phyloP scores from a whole-genome alignment of 2,329 filamentous ascomycete genomes.

The Diaporthe capsici region DNA sequence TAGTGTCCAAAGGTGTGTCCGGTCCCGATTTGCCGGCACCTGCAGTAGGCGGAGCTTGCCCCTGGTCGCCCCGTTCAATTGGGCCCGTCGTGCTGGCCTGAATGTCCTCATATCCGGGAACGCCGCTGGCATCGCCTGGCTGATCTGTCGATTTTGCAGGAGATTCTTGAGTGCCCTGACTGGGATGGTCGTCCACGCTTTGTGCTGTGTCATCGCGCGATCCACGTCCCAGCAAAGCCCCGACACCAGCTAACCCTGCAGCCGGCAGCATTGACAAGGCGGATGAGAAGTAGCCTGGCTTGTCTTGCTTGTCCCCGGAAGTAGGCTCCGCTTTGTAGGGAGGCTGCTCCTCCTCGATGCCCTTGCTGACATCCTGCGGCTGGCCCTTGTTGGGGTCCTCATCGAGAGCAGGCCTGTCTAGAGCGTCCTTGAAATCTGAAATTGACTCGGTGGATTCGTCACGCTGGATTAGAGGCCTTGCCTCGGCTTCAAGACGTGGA shows the following conservation, averaged over 20 bases:
- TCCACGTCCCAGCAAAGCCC: conserved; percentile 45
- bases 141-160: not conserved
- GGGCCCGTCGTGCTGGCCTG: not conserved
- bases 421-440: conserved; percentile 22
- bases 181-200: not conserved
- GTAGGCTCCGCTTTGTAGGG: not conserved
- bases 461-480: not conserved
- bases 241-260: conserved; percentile 42
- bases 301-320: not conserved
- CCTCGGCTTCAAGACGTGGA: not conserved
- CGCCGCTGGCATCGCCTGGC: not conserved
- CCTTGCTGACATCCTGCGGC: not conserved
- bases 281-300: conserved; percentile 42
- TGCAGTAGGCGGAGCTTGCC: conserved; percentile 1
- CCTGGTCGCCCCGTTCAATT: not conserved
- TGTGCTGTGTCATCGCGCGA: conserved; percentile 30
- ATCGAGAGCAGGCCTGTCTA: conserved; percentile 13
- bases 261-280: conserved; percentile 45
- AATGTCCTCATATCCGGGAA: conserved; percentile 30
- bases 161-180: not conserved
- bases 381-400: conserved; percentile 9
- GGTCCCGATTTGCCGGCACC: conserved; percentile 45
- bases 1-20: conserved; percentile 44
- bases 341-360: not conserved
- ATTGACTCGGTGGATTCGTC: conserved; percentile 29